Base-by-base conservation (phyloP, 129 eudicot genomes). In the Pulicaria dysenterica region DNA sequence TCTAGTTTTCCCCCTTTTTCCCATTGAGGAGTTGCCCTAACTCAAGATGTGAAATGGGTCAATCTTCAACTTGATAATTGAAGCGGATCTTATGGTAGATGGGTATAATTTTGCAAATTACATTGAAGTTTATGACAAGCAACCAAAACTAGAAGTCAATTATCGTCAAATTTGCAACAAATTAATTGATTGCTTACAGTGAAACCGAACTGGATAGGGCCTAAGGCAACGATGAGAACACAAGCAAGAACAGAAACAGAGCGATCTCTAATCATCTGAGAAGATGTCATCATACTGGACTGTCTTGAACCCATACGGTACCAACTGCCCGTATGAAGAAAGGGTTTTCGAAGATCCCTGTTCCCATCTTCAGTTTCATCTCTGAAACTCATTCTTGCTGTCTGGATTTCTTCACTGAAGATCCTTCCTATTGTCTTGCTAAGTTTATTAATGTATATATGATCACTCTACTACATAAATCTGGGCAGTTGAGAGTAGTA, bases 251-350 rank as follows among this genome's bases (percentile, higher is more conserved):
- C 98, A 24, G 98, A 93, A 51, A 93, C 88, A 50, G 98, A 89
- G 58, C 91, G 87, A 39, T 93, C 98, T 54, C 95, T 77, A 68
- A 93, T 89, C 51, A 70, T 88, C 80, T 89, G 96, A 63, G 98
- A 85, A 5, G 98, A 93, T 9, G 95, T 85, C 98, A 93, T 81
- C 84, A 87, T 71, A 59, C 96, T 93, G 2, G 98, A 93, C 45
- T 93, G 98, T 6, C 90, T 72, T 6, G 98, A 93, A 4, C 98
- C 92, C 98, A 93, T 93, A 14, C 95, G 68, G 14, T 93, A 93
- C 98, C 98, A 93, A 79, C 98, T 93, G 6, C 98, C 98, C 0
- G 98, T 93, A 47, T 93, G 96, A 58, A 93, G 72, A 78, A 93
- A 93, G 8, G 98, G 98, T 77, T 93, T 93, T 72, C 82, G 61